Evolutionary conservation across 305 asterid genomes (phyloP).

Genomic region (Fraxinus sp.): DNA sequence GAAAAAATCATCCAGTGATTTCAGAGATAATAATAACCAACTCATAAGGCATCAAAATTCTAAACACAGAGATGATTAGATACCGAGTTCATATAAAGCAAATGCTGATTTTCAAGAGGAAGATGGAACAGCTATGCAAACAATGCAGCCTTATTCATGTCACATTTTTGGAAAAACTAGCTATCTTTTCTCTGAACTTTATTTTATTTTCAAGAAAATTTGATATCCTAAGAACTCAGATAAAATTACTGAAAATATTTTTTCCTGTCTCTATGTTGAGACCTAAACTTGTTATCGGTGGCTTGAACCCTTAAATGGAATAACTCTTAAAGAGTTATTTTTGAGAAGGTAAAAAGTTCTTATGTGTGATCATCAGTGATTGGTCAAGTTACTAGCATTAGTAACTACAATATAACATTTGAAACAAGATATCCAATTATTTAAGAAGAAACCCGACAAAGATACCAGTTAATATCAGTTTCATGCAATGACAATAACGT

Average conservation of each 20-base stretch:
- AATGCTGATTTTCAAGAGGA: slow-evolving; percentile 2
- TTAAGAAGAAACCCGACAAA: neutral
- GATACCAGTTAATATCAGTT: neutral
- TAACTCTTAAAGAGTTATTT: neutral
- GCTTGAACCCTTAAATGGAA: neutral
- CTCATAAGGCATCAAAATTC: neutral
- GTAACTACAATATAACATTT: neutral
- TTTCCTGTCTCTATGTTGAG: neutral
- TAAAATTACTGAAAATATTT: neutral
- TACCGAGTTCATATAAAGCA: neutral
- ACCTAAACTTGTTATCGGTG: neutral
- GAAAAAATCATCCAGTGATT: neutral
- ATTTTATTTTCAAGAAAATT: neutral
- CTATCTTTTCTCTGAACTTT: neutral
- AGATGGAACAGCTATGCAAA: neutral
- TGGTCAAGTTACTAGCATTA: neutral
- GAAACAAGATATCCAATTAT: neutral
- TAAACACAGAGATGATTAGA: neutral
- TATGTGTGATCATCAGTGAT: neutral
- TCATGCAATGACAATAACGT: neutral
- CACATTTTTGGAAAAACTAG: neutral
- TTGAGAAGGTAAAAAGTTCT: neutral
- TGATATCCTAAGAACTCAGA: neutral
- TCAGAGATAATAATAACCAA: neutral
- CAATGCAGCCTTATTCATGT: neutral